Evolutionary conservation across 208 protist species (phyloP).

Genomic region (Leishmania tarentolae): DNA sequence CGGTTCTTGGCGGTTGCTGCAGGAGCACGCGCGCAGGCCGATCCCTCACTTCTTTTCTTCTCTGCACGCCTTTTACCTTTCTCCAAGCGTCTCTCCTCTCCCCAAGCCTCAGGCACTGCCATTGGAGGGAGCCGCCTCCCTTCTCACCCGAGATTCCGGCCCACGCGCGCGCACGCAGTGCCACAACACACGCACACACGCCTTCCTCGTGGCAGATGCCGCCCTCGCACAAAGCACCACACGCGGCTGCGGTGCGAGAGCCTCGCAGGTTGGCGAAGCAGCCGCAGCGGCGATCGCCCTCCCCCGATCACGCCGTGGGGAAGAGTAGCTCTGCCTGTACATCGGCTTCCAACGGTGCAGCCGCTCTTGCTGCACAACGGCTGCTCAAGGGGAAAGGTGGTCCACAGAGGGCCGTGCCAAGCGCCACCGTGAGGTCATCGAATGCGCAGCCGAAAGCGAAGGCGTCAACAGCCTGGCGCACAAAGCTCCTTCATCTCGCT

Average conservation of each 20-base stretch:
- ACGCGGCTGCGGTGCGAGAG: neutral
- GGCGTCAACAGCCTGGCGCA: neutral
- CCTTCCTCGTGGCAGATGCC: neutral
- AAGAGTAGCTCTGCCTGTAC: neutral
- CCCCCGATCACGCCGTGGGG: neutral
- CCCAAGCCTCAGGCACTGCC: too few species aligned
- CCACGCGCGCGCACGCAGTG: neutral
- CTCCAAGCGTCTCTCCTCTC: neutral
- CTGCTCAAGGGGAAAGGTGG: neutral
- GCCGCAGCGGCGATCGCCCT: neutral
- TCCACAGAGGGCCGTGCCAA: neutral
- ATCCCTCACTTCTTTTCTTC: neutral
- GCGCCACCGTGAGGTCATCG: neutral
- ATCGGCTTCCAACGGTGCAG: neutral
- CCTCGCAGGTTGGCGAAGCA: neutral
- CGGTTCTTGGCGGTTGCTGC: too few species aligned
- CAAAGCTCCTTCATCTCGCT: conserved; percentile 20
- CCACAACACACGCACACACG: neutral
- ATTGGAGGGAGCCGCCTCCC: neutral
- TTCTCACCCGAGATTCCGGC: neutral
- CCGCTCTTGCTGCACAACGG: neutral
- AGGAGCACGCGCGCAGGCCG: neutral
- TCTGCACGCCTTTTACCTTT: neutral
- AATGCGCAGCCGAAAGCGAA: neutral
- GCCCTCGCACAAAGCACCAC: neutral